Evolutionary conservation across 139 green algal species (phyloP), one percentile per base, ranked within the genome.

Genomic region (Edaphochlamys debaryana): DNA sequence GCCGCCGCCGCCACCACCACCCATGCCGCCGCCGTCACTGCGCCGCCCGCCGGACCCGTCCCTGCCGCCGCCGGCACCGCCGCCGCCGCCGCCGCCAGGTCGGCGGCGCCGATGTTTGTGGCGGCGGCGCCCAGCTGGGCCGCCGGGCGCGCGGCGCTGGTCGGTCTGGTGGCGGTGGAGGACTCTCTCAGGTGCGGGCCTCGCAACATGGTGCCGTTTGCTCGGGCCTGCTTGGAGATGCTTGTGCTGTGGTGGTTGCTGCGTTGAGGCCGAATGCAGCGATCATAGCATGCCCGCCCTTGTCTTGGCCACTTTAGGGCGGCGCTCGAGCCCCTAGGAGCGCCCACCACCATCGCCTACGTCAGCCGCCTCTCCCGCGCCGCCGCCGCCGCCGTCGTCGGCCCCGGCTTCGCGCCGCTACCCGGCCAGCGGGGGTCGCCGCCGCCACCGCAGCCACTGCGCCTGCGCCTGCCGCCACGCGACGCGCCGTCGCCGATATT

Each of bases 101-200:
- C 67, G 25, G 38, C 38, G 67, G 6, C 37, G 70, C 45, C 70
- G 69, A 9, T 62, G 41, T 77, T 42, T n/a, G 7, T 77, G 6
- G 36, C 69, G 32, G 9, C 29, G 48, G 42, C 3, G 15, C n/a
- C 70, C 3, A 34, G 70, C 45, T 32, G 45, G 30, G 48, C 41
- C 17, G 52, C 50, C 3, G 52, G 50, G 30, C 50, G 34, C 32
- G 58, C 48, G 71, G 71, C 71, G 0, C 20, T 68, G 71, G 4
- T 40, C 8, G 71, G 50, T 25, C 36, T 79, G 71, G 25, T 79
- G 32, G 71, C 71, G 3, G 71, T 79, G 32, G 71, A 79, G 34
- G 71, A 79, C 6, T 68, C 52, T 22, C 71, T 79, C 2, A 52
- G 71, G 71, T 68, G 50, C 8, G 25, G n/a, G 66, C 23, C 66